Evolutionary conservation across 345 rosid genomes (phyloP).

Genomic region (Populus pruinosa): DNA sequence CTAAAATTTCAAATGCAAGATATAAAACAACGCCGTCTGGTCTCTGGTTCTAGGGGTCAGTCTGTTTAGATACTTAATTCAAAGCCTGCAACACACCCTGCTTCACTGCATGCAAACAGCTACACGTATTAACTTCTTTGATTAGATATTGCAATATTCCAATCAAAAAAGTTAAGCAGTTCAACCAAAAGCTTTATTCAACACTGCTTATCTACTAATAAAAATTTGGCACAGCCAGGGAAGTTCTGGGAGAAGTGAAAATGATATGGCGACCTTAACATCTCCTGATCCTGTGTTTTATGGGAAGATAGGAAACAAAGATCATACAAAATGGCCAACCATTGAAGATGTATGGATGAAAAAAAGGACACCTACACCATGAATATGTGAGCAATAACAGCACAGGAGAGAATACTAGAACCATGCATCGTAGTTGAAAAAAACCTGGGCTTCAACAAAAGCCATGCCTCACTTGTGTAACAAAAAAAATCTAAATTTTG

Average conservation of each 20-base stretch:
- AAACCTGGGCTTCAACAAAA: not conserved
- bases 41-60: conserved; percentile 49
- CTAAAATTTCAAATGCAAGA: conserved; percentile 51
- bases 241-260: conserved; percentile 4
- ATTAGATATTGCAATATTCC: conserved; percentile 18
- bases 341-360: not conserved
- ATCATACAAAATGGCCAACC: not conserved
- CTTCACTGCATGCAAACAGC: conserved; percentile 66
- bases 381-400: not conserved
- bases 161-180: conserved; percentile 12
- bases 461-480: not conserved
- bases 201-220: conserved; percentile 7
- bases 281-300: not conserved
- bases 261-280: not conserved
- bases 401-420: not conserved
- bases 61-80: conserved; percentile 61
- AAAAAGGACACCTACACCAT: not conserved
- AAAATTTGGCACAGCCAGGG: not conserved
- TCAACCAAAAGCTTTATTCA: conserved; percentile 10
- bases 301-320: not conserved
- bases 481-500: not conserved
- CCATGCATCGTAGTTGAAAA: not conserved
- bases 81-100: conserved; percentile 56
- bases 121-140: conserved; percentile 38
- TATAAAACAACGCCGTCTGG: conserved; percentile 39